Base-by-base conservation (phyloP, 805 yeast species). In the Myxozyma sirexii region DNA sequence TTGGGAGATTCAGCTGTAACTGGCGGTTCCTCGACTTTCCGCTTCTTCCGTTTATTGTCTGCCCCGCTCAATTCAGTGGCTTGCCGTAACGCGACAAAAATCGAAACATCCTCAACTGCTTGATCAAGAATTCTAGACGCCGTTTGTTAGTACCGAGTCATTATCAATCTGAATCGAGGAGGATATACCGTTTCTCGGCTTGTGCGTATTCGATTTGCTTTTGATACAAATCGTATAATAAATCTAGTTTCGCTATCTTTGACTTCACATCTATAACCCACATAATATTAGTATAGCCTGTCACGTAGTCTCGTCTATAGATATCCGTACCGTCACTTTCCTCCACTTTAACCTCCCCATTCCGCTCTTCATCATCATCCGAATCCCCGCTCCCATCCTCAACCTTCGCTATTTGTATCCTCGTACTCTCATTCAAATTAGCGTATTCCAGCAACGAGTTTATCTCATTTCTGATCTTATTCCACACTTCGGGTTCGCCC, bases 401-500 rank as follows among this genome's bases (percentile, higher is more conserved):
- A 29, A 60, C 1, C 33, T 60, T 60, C 26, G 45, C 39, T 3
- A 56, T 51, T 41, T 46, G 48, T 8, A 35, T 10, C 27, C 31
- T 31, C 17, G 46, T 35, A 17, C 21, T 17, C 51, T 61, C 61
- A 23, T 41, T 47, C 56, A 53, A 19, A 7, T 39, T 4, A 1
- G 64, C 47, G 6, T 43, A 38, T 21, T 60, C 64, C 8, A 57
- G 44, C 49, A 61, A 27, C 21, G 37, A 38, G 10, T 49, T 43
- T 23, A 61, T 19, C 19, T 50, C 63, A 23, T n/a, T 31, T 31
- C 57, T 35, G 23, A 59, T 59, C 35, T 61, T 61, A 29, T 19
- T 58, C 63, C 63, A 61, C 19, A 58, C 63, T 38, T 61, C 65
- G 4, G 57, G 42, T 38, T 61, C 65, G 19, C 63, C 65, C 8